Evolutionary conservation across 2,329 filamentous ascomycete species (phyloP).

Genomic region (Fonsecaea monophora): DNA sequence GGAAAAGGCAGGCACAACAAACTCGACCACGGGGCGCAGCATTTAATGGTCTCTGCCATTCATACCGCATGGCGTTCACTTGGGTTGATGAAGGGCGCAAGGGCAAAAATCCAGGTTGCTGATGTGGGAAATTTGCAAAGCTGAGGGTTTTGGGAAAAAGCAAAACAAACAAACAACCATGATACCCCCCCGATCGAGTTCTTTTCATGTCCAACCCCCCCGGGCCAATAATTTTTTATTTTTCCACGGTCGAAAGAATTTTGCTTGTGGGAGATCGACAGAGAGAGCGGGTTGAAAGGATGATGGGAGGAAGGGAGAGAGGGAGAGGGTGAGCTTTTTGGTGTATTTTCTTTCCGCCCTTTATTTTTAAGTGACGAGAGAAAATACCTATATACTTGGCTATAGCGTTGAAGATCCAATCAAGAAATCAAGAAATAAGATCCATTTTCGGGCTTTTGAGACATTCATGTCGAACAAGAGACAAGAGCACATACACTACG

Average conservation of each 20-base stretch:
- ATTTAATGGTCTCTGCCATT: not conserved
- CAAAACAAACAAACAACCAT: not conserved
- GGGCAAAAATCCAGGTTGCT: not conserved
- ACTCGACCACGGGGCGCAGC: not conserved
- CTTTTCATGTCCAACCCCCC: not conserved
- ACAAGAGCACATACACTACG: too few species aligned
- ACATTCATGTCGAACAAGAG: too few species aligned
- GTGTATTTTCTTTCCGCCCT: too few species aligned
- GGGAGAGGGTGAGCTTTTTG: not conserved
- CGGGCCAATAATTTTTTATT: not conserved
- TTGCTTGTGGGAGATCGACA: not conserved
- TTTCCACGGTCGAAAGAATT: not conserved
- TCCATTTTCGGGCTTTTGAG: too few species aligned
- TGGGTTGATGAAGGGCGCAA: conserved; percentile 3
- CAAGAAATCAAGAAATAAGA: not conserved
- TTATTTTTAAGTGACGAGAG: not conserved
- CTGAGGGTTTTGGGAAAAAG: not conserved
- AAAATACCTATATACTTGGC: not conserved
- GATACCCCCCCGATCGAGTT: not conserved
- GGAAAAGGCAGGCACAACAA: not conserved
- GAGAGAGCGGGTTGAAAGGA: too few species aligned
- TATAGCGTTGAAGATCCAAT: not conserved
- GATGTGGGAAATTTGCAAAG: not conserved
- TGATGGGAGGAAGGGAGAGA: not conserved
- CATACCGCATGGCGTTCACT: conserved; percentile 17